Percentiles rank a stretch among this genome's conserved stretches.
These are phyloP conservation scores for Taxillus chinensis DNA, from an alignment of 164 flowering plant genomes.

Conservation along the genomic window DNA sequence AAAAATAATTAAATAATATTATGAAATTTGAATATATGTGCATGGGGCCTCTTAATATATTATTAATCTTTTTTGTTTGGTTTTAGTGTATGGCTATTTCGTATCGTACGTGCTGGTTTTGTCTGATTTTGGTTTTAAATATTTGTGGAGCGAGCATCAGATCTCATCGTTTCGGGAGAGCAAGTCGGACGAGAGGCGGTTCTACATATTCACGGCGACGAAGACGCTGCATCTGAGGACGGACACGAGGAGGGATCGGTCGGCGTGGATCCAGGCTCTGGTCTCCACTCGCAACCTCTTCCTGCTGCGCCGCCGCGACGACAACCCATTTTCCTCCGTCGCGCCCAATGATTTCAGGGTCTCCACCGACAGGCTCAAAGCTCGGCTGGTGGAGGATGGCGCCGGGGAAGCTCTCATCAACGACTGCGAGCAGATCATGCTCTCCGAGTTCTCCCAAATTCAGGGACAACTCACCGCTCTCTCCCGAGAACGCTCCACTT, in stretches of 20 bases:
- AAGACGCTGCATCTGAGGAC: constrained; percentile 89
- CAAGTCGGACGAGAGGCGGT: constrained; percentile 65
- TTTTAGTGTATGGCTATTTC: too few relatives aligned
- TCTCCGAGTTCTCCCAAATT: constrained; percentile 61
- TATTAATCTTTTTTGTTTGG: too few relatives aligned
- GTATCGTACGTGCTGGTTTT: too few relatives aligned
- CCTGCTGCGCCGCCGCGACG: constrained; percentile 32
- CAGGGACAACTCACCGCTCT: constrained; percentile 61
- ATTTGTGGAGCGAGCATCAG: constrained; percentile 14
- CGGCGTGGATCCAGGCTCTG: constrained; percentile 80
- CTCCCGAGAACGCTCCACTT: constrained; percentile 51
- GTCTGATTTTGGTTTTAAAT: too few relatives aligned
- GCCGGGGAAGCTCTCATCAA: constrained; percentile 43
- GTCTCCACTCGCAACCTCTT: constrained; percentile 42
- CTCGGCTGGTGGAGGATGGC: constrained; percentile 65
- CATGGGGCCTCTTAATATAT: too few relatives aligned
- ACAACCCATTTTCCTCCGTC: constrained; percentile 24
- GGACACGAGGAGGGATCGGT: constrained; percentile 52
- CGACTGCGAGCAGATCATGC: constrained; percentile 85
- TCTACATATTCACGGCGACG: constrained; percentile 87
- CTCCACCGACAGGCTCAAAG: constrained; percentile 64
- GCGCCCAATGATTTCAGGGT: constrained; percentile 37
- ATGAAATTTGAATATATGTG: too few relatives aligned
- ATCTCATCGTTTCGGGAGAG: constrained; percentile 83
- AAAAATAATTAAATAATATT: too few relatives aligned